Base-by-base conservation (phyloP, 2,329 filamentous ascomycete species). In the Plectosphaerella cucumerina region DNA sequence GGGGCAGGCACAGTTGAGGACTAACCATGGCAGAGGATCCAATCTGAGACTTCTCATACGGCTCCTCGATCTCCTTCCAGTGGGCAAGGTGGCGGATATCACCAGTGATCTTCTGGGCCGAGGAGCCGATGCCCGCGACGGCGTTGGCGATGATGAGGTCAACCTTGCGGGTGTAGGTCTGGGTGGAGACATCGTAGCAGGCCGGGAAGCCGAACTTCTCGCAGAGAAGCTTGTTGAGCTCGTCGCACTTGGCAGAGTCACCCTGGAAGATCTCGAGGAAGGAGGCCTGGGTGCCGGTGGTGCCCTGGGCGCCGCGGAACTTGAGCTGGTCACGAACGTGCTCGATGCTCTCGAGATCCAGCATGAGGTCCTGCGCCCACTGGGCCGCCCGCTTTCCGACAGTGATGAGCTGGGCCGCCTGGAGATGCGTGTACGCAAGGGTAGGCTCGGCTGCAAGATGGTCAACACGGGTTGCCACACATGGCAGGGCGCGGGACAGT, bases 31-130 rank as follows among this genome's bases (percentile, higher is more conserved):
- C 84, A 45, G 75, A 80, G 43, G 76, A 18, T 18, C 39, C 88
- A 58, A 92, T 90, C 70, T 95, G 90, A 58, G 84, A 81, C 60
- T 83, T 84, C 71, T 92, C 88, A 60, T 90, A 89, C 0, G 89
- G 89, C 74, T 91, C 88, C 64, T 95, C 91, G 52, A 94, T 75
- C 68, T 95, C 90, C 76, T 96, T 95, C 70, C 84, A 80, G 62
- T 80, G 76, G 6, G 86, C 86, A 45, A 93, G 74, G 63, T 89
- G 85, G 46, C 88, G 78, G 58, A 94, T 87, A 60, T 93, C 88
- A 44, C 79, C 78, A 46, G 82, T 81, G 54, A 95, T 92, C 53
- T 86, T 82, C 63, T 64, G 61, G 1, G 84, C 88, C 0, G 89
- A 90, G n/a, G 89, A 80, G 21, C 89, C 91, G 48, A 96, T 84